Base-by-base conservation (phyloP, 2,329 filamentous ascomycete species). In the Shiraia sp. region DNA sequence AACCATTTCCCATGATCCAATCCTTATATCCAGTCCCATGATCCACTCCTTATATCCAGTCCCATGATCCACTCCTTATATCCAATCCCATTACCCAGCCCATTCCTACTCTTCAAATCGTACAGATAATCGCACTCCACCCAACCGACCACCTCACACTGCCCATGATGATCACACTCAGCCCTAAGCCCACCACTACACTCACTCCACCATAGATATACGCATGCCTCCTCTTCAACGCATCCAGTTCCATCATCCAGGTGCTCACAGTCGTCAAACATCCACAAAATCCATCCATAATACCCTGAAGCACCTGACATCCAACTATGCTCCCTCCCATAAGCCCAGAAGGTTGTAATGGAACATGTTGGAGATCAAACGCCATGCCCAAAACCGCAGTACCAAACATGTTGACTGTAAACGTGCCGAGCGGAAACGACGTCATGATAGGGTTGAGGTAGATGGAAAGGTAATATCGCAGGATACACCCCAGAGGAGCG, bases 401-500 rank as follows among this genome's bases (percentile, higher is more conserved):
- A 4, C 91, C 92, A 10, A 86, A 65, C 4, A 95, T 75, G 59
- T 97, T 97, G 19, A 87, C 89, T 0, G 74, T 71, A 57, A 96
- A 96, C 0, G 92, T 97, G 2, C 92, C 92, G 0, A 96, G 68
- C 0, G 92, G 92, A 53, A 96, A 96, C 0, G 78, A 72, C 0
- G 82, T 68, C 0, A 82, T 54, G 14, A 81, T 75, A 0, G 79
- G 73, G 57, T 96, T 96, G n/a, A 96, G 78, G 16, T 74, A 68
- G 6, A 87, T 63, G 0, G 87, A 87, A 1, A 80, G 68, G 63
- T 90, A 91, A 72, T 88, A 95, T 3, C 92, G 81, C 0, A 79
- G 63, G 0, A 96, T 70, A 53, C 87, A 91, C 0, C 92, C 92
- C 0, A 89, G 53, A 0, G 92, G 92, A 1, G 90, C 87, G 57